These are phyloP conservation scores for Medicago lupulina DNA, from an alignment of 306 rosid genomes.

Conservation along the genomic window DNA sequence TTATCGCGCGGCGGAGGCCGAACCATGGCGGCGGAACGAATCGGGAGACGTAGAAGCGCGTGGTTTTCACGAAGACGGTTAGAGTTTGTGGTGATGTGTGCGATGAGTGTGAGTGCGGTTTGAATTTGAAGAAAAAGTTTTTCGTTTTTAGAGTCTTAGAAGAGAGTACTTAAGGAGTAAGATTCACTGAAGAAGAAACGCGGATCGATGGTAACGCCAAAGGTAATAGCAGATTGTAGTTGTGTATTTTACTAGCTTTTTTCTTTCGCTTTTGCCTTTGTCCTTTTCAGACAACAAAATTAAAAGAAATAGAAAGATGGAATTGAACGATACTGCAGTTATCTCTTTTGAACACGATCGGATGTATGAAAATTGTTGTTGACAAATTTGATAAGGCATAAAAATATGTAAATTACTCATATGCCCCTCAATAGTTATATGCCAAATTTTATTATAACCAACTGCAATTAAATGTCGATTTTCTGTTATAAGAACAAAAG, in stretches of 20 bases:
- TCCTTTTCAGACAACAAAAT: background rate
- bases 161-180: background rate
- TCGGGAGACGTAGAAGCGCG: constrained; percentile 30
- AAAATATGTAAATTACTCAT: no score
- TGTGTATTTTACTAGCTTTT: background rate
- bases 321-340: background rate
- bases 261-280: background rate
- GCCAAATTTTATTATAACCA: no score
- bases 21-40: constrained; percentile 62
- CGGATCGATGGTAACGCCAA: constrained; percentile 31
- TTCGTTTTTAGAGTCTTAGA: background rate
- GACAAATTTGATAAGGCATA: no score
- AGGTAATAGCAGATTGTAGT: background rate
- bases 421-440: no score
- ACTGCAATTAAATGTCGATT: no score
- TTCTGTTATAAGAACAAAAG: no score
- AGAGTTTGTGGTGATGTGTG: background rate
- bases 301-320: background rate
- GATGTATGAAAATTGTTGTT: no score
- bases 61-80: constrained; percentile 26
- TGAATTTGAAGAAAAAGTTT: background rate
- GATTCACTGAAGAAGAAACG: constrained; percentile 33
- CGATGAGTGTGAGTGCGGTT: no score
- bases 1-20: constrained; percentile 76
- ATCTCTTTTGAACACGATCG: background rate